Base-by-base conservation (phyloP, 768 basidiomycete genomes). In the Leucosporidium creatinivorum region DNA sequence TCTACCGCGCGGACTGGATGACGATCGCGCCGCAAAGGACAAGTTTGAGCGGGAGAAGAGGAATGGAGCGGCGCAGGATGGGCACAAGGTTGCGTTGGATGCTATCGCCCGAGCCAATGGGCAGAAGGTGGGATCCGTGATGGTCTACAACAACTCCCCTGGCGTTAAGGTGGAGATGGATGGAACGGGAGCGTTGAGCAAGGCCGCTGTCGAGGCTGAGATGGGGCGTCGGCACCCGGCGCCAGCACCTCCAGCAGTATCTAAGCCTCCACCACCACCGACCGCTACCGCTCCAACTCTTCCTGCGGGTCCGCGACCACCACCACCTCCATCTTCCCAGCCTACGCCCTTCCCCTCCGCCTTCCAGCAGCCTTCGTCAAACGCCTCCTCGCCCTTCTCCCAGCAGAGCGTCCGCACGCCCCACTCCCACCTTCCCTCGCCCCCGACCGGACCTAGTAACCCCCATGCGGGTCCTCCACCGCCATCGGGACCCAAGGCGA, bases 111-210 rank as follows among this genome's bases (percentile, higher is more conserved):
- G 80, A 59, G 86, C 87, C 73, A 82, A 91, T 65, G 89, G 89
- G 36, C 82, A 84, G 75, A 83, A 81, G 73, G 78, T 86, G 19
- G 82, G 84, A 0, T 79, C 79, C 19, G 80, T 82, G 2, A 77
- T 81, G 56, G 57, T 69, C 21, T 54, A 56, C 50, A 44, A 13
- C 39, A 52, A 47, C 19, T 26, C 18, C 2, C 85, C 83, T 25
- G 81, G 78, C 74, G 83, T 93, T 74, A 82, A 82, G 36, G 89
- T 89, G 9, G 87, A 89, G 18, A 81, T 92, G 60, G 94, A 98
- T 77, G 85, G 85, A 0, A 87, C 91, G 67, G 86, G 87, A 6
- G 76, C 80, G 68, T 82, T 83, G 70, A 76, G 87, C 69, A 84
- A 83, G 65, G 85, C 85, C 12, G 85, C 89, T 26, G 78, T 88